Base-by-base conservation (phyloP, 164 flowering plant genomes). In the Berberis vulgaris region DNA sequence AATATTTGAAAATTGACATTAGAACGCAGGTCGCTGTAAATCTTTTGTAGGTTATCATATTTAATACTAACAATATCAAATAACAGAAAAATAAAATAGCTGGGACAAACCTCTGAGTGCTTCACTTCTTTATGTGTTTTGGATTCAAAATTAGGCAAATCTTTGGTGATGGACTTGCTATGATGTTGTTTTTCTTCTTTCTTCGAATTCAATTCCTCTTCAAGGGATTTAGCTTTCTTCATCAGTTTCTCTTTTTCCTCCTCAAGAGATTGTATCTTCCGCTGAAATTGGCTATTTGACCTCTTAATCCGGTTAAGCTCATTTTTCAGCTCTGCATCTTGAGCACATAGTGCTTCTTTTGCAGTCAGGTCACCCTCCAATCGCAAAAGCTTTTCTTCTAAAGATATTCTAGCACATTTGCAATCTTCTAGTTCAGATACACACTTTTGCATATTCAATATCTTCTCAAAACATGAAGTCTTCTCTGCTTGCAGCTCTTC, bases 361-460 rank as follows among this genome's bases (percentile, higher is more conserved):
- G 76, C 85, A 11, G 57, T 65, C 43, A 83, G 71, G 59, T 81
- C 86, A 69, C 80, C 71, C 73, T 83, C 89, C 74, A 80, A 50
- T 52, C 77, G 73, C 73, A 73, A 71, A 71, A 89, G 68, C 77
- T 84, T 89, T 75, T 84, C 86, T 78, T 86, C 85, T 7, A 87
- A 66, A 8, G 68, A 64, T 54, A 68, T 47, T 67, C 56, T 79
- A 50, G 42, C 65, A 26, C 59, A 71, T 68, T 72, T 83, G 77
- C 80, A 78, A 57, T 80, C 85, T 70, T 88, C 90, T 55, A 74
- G 73, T 49, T 84, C 91, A 54, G 80, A 59, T 26, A 72, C 66
- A 6, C 66, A 72, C 62, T 72, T 77, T 66, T 85, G 78, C 79
- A 84, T 74, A 39, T 52, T 50, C 43, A 80, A 74, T 13, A 86